phyloP scores from a whole-genome alignment of 306 rosid genomes.

The Lagenaria siceraria region DNA sequence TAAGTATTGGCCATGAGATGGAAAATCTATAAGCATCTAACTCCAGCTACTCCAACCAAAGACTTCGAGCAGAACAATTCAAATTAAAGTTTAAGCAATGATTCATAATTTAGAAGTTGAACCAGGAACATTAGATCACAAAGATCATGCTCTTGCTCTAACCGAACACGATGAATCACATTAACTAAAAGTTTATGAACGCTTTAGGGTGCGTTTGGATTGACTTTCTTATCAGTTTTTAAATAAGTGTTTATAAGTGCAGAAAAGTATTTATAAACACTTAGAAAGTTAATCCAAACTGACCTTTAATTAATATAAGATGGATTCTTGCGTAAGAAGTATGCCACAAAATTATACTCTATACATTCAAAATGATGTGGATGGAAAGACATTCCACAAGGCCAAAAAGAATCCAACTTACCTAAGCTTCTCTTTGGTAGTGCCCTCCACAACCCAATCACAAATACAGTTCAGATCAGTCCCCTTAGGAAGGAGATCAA shows the following conservation, averaged over 20 bases:
- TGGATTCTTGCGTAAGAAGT: neutral
- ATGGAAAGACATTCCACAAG: neutral
- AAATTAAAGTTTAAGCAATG: constrained; percentile 17
- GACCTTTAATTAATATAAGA: neutral
- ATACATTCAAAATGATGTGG: neutral
- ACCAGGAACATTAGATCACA: neutral
- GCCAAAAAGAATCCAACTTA: constrained; percentile 21
- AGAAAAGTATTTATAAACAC: no score
- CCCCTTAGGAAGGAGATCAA: constrained; percentile 84
- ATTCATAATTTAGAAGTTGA: constrained; percentile 5
- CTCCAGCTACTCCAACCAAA: constrained; percentile 79
- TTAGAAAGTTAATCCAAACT: no score
- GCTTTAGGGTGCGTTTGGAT: no score
- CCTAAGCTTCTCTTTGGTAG: constrained; percentile 68
- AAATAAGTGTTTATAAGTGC: no score
- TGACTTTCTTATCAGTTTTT: no score
- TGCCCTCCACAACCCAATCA: constrained; percentile 95
- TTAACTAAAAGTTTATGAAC: neutral
- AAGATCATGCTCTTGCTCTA: neutral
- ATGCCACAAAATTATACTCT: neutral
- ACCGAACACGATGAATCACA: neutral
- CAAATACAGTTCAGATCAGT: constrained; percentile 85
- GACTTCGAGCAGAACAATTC: constrained; percentile 83
- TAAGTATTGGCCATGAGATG: no score
- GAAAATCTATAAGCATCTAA: no score